Evolutionary conservation across 2,329 filamentous ascomycete genomes (phyloP), one percentile per base, ranked within the genome.

Genomic region (Scedosporium minutisporum): DNA sequence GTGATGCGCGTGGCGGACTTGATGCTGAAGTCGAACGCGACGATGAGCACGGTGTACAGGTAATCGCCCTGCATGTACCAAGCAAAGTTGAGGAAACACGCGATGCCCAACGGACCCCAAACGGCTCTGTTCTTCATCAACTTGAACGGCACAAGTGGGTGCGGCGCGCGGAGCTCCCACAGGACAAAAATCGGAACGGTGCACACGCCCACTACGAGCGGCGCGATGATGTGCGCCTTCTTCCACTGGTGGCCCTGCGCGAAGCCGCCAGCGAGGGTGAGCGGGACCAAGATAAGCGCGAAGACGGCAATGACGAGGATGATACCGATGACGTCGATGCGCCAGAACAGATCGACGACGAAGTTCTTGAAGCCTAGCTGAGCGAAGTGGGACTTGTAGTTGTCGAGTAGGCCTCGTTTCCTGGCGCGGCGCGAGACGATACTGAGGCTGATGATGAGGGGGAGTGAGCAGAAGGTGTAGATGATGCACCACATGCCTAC

Each of bases 61-160:
- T 82, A 88, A 68, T 87, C 82, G 23, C 81, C 83, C 71, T 88
- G 86, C 71, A 87, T 77, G 64, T 80, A 81, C 84, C 84, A 88
- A 18, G 80, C 72, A 68, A 82, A 83, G 74, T 82, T 84, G 68
- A 85, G 76, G 67, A 82, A 72, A 57, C 77, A 64, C 7, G 79
- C 84, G 53, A 89, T 85, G 3, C 82, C 83, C 33, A 88, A 71
- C 4, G 86, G 79, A 4, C 78, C 84, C 83, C 85, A 88, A 27
- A 88, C 80, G n/a, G 78, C 79, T 23, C 86, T 83, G 68, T 88
- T 84, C 71, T 82, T 84, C 68, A 88, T 77, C 1, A 86, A 75
- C 62, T 74, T 63, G 72, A 88, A 87, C 4, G 86, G 86, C 1
- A 87, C 73, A 66, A 88, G 79, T 72, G 86, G 74, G 63, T 80